These are phyloP conservation scores for Globisporangium emineosum DNA, from an alignment of 352 stramenopile species.

Conservation along the genomic window DNA sequence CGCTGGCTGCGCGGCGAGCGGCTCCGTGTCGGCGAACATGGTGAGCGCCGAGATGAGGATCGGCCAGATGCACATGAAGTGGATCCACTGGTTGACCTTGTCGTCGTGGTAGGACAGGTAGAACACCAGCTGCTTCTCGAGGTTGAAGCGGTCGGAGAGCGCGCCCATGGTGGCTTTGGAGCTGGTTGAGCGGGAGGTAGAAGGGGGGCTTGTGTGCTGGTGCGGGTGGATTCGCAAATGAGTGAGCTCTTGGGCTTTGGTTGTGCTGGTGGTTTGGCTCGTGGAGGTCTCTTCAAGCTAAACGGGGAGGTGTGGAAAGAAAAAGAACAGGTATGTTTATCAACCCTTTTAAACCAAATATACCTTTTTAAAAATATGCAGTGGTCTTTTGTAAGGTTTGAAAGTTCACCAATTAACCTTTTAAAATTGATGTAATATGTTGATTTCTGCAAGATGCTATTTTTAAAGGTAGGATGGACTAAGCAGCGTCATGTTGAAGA, in stretches of 20 bases:
- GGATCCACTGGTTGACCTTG: conserved; percentile 75
- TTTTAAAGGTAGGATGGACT: background rate
- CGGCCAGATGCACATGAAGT: conserved; percentile 83
- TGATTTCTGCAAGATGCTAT: background rate
- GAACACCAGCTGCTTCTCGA: conserved; percentile 83
- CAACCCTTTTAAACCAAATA: no score
- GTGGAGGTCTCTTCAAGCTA: background rate
- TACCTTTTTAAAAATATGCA: background rate
- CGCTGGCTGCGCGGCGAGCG: conserved; percentile 26
- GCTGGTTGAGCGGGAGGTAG: no score
- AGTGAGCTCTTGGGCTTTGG: background rate
- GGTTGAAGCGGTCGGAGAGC: conserved; percentile 59
- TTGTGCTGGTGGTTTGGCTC: background rate
- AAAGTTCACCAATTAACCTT: no score
- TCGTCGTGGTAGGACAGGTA: conserved; percentile 87
- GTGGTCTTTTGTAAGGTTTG: no score
- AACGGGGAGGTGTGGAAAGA: background rate
- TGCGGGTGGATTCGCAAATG: conserved; percentile 1
- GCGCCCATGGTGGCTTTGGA: conserved; percentile 4
- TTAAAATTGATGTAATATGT: no score
- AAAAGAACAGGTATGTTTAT: background rate
- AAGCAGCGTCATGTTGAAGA: conserved; percentile 3
- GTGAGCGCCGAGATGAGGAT: conserved; percentile 78
- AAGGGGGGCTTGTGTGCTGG: background rate
- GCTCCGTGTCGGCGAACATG: conserved; percentile 44